Conservation (phyloP, 2,329 filamentous ascomycete genomes). For the Alternaria tenuissima region DNA sequence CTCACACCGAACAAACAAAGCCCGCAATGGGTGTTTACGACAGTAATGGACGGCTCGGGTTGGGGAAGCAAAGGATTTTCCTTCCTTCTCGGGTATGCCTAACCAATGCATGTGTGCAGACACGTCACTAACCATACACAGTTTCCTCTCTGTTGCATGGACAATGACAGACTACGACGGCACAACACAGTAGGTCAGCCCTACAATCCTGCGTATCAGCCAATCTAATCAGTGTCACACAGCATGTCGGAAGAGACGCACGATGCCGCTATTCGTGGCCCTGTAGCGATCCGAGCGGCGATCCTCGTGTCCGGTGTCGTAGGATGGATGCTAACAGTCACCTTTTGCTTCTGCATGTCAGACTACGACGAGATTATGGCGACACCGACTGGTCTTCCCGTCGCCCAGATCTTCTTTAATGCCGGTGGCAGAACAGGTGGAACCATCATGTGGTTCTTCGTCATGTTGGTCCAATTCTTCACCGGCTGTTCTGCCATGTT, state of each 20-base stretch:
- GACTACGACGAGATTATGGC: slow-evolving; percentile 65
- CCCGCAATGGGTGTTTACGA: slow-evolving; percentile 67
- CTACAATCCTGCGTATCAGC: slow-evolving; percentile 25
- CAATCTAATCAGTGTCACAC: slow-evolving; percentile 33
- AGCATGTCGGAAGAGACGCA: slow-evolving; percentile 73
- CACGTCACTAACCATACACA: slow-evolving; percentile 26
- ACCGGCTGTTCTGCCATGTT: slow-evolving; percentile 71
- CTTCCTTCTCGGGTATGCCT: slow-evolving; percentile 64
- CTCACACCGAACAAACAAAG: slow-evolving; percentile 67
- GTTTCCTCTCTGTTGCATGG: slow-evolving; percentile 65
- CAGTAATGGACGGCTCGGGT: slow-evolving; percentile 68
- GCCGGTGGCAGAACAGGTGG: slow-evolving; percentile 66
- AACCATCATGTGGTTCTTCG: slow-evolving; percentile 68
- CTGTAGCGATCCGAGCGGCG: slow-evolving; percentile 66
- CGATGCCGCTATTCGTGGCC: slow-evolving; percentile 67
- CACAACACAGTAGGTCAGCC: slow-evolving; percentile 65
- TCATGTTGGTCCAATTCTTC: slow-evolving; percentile 71
- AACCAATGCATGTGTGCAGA: background rate
- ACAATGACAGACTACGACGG: slow-evolving; percentile 76
- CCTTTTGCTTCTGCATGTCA: slow-evolving; percentile 68
- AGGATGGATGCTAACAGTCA: slow-evolving; percentile 70
- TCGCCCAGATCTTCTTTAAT: slow-evolving; percentile 66
- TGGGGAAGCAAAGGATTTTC: slow-evolving; percentile 69
- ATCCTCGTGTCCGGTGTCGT: slow-evolving; percentile 67
- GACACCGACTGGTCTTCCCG: slow-evolving; percentile 67